Base-by-base conservation (phyloP, 2,329 filamentous ascomycete species). In the Chalaropsis ovoidea region DNA sequence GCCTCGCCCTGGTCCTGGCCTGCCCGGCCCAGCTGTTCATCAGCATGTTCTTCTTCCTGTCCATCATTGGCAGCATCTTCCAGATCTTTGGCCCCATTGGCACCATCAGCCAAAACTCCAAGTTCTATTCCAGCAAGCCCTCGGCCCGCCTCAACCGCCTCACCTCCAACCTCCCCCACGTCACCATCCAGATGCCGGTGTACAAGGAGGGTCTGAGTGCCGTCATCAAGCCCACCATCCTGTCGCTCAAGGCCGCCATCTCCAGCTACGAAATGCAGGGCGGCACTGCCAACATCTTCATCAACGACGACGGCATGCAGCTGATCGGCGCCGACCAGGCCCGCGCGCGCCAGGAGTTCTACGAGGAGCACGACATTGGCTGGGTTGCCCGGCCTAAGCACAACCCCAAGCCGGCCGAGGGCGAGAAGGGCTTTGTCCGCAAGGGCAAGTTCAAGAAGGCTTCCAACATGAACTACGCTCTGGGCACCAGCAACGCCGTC, bases 121-220 rank as follows among this genome's bases (percentile, higher is more conserved):
- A 76, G 10, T 77, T 74, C 70, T 80, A 78, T 71, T 78, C 78
- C 4, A 70, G 75, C 70, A 69, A 77, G 69, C 68, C 73, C 41
- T 73, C 74, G 2, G 62, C 58, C 13, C 72, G 72, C 35, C 65
- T 76, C 22, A 71, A 70, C 41, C 72, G 73, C 15, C 74, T 72
- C 10, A 74, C 73, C 63, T 67, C 71, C 11, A 73, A 73, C 61
- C 79, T 92, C 17, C 88, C 87, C 1, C 88, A 90, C 72, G 80
- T 90, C 69, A 93, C 89, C 2, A 88, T 95, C 52, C 90, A 95
- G 72, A 92, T 89, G 73, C 90, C 90, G 3, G 88, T 95, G 0
- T 95, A 94, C 78, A 94, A 93, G 74, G 90, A 95, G 73, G 89
- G 89, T 69, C 80, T 95, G 1, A 77, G 77, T 43, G 83, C 79